These are phyloP conservation scores for Aspergillus spinulosporus DNA, from an alignment of 2,329 filamentous ascomycete species.

Conservation along the genomic window DNA sequence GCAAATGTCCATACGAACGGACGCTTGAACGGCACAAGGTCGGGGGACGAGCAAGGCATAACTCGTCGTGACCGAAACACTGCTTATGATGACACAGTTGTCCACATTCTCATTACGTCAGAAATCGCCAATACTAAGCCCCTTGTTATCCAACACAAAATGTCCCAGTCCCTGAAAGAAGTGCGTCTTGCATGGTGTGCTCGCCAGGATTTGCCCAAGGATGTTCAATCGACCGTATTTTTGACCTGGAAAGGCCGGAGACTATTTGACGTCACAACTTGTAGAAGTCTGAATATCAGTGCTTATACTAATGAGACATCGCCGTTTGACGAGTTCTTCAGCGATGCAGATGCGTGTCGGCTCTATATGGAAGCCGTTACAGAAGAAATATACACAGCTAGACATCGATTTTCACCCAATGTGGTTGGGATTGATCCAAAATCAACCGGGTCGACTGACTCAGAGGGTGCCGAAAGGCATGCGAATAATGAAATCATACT, in stretches of 20 bases:
- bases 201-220: constrained; percentile 56
- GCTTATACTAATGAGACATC: constrained; percentile 42
- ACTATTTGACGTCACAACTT: constrained; percentile 74
- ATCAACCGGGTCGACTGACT: neutral
- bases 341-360: constrained; percentile 53
- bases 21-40: neutral
- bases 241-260: constrained; percentile 75
- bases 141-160: constrained; percentile 65
- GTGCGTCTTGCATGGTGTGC: constrained; percentile 70
- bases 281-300: constrained; percentile 65
- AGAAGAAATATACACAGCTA: constrained; percentile 45
- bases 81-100: constrained; percentile 48
- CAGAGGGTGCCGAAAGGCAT: neutral
- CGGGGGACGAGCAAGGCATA: neutral
- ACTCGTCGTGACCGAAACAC: constrained; percentile 2
- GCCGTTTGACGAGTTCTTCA: constrained; percentile 49
- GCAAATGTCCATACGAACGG: neutral
- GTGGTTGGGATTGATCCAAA: constrained; percentile 1
- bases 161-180: constrained; percentile 66
- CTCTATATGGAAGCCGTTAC: constrained; percentile 79
- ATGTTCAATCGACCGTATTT: constrained; percentile 60
- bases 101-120: constrained; percentile 69
- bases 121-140: constrained; percentile 60
- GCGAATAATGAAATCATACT: constrained; percentile 43
- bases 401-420: neutral